Evolutionary conservation across 1,284 basidiomycete genomes (phyloP).

Genomic region (Sanghuangporus sanghuang): DNA sequence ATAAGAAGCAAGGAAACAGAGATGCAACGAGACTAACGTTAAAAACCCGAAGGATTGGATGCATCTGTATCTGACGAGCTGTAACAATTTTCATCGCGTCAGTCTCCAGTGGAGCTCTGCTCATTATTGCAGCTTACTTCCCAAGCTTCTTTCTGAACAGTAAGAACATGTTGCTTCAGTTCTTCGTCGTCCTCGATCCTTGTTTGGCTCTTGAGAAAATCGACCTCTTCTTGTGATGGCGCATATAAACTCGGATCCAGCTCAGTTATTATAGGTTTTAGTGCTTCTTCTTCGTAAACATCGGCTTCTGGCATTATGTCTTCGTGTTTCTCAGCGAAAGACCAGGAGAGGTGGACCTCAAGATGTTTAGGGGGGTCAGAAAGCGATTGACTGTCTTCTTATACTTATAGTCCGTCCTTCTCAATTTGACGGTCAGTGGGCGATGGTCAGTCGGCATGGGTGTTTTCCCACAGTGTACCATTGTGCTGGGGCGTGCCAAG

Average conservation of each 20-base stretch:
- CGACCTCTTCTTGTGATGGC: constrained; percentile 25
- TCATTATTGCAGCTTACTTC: not conserved
- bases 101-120: not conserved
- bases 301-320: not conserved
- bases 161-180: constrained; percentile 43
- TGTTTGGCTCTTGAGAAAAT: constrained; percentile 36
- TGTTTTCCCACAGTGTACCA: not conserved
- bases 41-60: constrained; percentile 19
- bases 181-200: constrained; percentile 35
- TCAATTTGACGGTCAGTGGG: not conserved
- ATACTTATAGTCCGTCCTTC: not conserved
- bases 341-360: too few species aligned
- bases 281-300: not conserved
- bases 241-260: constrained; percentile 10
- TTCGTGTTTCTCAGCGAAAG: too few species aligned
- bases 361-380: too few species aligned
- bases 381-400: too few species aligned
- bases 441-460: not conserved
- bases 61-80: constrained; percentile 19
- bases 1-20: too few species aligned
- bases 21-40: too few species aligned
- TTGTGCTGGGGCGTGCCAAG: not conserved
- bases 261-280: not conserved
- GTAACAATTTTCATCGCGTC: not conserved
- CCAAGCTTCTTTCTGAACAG: constrained; percentile 18